These are phyloP conservation scores for Lagenidium sp. DNA, from an alignment of 352 stramenopile genomes.

Conservation along the genomic window DNA sequence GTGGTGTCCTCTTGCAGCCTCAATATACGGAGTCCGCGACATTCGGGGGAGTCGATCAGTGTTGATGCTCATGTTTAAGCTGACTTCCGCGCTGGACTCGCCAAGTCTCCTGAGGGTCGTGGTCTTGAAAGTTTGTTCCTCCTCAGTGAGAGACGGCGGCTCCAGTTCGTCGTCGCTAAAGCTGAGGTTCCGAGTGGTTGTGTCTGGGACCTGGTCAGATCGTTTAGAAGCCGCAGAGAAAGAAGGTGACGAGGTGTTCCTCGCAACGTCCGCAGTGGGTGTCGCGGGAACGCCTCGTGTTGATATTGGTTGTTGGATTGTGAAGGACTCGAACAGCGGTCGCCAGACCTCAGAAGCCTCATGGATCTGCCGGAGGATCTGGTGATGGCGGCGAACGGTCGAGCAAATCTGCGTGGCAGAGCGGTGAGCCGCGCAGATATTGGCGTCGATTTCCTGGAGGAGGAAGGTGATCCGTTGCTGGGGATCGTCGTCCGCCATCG, in stretches of 20 bases:
- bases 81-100: conserved; percentile 33
- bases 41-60: conserved; percentile 57
- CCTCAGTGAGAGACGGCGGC: conserved; percentile 31
- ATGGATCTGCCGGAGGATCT: conserved; percentile 68
- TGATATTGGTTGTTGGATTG: conserved; percentile 17
- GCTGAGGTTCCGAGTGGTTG: conserved; percentile 11
- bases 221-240: no score
- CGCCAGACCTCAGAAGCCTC: conserved; percentile 65
- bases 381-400: conserved; percentile 60
- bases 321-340: conserved; percentile 69
- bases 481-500: conserved; percentile 51
- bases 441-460: conserved; percentile 79
- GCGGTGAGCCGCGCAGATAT: conserved; percentile 68
- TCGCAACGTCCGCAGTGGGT: no score
- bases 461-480: conserved; percentile 81
- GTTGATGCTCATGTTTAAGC: conserved; percentile 43
- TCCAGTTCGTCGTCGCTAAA: conserved; percentile 20
- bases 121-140: conserved; percentile 63
- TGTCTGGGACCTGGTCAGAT: not conserved
- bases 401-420: conserved; percentile 69
- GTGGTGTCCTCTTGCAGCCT: conserved; percentile 20
- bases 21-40: conserved; percentile 56
- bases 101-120: conserved; percentile 42
- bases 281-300: no score
- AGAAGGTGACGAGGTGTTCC: no score